Percentiles rank a stretch among this genome's conserved stretches.
Evolutionary conservation across 495 filamentous ascomycete species (phyloP).

Genomic region (Hypoxylon fuscum): DNA sequence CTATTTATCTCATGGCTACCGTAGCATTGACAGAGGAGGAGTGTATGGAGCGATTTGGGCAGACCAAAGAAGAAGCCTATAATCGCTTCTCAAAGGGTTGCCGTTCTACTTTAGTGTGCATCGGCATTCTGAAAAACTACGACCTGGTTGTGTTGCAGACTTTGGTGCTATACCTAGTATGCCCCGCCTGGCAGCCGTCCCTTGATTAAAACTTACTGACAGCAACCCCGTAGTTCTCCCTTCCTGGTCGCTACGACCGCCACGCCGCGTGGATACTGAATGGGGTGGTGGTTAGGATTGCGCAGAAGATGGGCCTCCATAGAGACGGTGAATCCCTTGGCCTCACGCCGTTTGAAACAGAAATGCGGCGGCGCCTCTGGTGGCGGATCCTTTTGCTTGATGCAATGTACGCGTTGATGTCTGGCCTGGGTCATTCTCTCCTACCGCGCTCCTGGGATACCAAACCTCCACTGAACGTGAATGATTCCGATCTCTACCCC

Average conservation of each 20-base stretch:
- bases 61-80: constrained; percentile 51
- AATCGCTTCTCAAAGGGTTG: constrained; percentile 53
- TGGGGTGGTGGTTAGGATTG: constrained; percentile 70
- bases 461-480: constrained; percentile 61
- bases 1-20: constrained; percentile 61
- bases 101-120: constrained; percentile 57
- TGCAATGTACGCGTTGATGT: constrained; percentile 63
- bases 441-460: constrained; percentile 58
- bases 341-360: constrained; percentile 70
- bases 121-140: constrained; percentile 60
- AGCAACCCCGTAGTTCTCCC: constrained; percentile 48
- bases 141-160: constrained; percentile 65
- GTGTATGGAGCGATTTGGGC: constrained; percentile 58
- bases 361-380: constrained; percentile 75
- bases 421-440: constrained; percentile 68
- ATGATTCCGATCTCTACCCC: constrained; percentile 67
- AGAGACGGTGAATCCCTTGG: constrained; percentile 73
- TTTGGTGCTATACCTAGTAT: constrained; percentile 62
- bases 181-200: constrained; percentile 10
- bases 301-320: constrained; percentile 77
- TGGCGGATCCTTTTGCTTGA: constrained; percentile 79
- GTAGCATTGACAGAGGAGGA: constrained; percentile 59
- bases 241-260: constrained; percentile 61
- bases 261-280: constrained; percentile 61
- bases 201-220: constrained; percentile 2